A percentile compares a stretch with the other conserved stretches of the same genome.
These are phyloP conservation scores for Cyanodermella asteris DNA, from an alignment of 2,329 filamentous ascomycete species.

Conservation along the genomic window DNA sequence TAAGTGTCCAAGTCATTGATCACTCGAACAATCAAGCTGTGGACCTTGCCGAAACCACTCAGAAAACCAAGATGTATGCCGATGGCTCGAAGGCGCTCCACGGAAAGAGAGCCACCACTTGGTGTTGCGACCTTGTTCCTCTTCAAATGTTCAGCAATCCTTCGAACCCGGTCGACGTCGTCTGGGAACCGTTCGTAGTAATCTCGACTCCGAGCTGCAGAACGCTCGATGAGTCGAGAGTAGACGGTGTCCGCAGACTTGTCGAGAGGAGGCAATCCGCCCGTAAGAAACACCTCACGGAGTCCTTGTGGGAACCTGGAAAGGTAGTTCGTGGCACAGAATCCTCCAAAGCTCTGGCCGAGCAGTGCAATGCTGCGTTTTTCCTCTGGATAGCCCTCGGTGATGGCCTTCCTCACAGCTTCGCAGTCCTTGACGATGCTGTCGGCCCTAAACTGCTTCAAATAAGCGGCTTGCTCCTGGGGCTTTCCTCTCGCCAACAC, in stretches of 20 bases:
- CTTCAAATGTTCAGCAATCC: slow-evolving; percentile 42
- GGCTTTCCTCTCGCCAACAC: slow-evolving; percentile 42
- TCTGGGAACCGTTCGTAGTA: slow-evolving; percentile 78
- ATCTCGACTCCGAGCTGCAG: slow-evolving; percentile 42
- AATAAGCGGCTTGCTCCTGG: slow-evolving; percentile 52
- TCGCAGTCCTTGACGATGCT: slow-evolving; percentile 79
- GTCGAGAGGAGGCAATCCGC: slow-evolving; percentile 60
- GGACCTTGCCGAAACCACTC: slow-evolving; percentile 19
- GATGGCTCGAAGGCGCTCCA: slow-evolving; percentile 52
- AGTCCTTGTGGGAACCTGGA: slow-evolving; percentile 58
- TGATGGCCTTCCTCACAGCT: slow-evolving; percentile 57
- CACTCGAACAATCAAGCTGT: slow-evolving; percentile 45
- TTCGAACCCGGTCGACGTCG: slow-evolving; percentile 46
- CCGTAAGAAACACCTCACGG: slow-evolving; percentile 63
- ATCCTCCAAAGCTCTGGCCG: slow-evolving; percentile 84
- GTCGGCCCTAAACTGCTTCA: slow-evolving; percentile 72
- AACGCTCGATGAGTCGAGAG: slow-evolving; percentile 7
- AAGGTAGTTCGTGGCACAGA: slow-evolving; percentile 64
- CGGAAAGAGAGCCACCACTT: slow-evolving; percentile 49
- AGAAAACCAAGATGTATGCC: slow-evolving; percentile 62
- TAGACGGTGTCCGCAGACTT: slow-evolving; percentile 56
- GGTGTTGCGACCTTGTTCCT: slow-evolving; percentile 43
- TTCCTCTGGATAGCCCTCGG: slow-evolving; percentile 42
- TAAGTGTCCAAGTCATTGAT: slow-evolving; percentile 54
- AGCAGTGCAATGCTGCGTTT: slow-evolving; percentile 67